Evolutionary conservation across 345 rosid species (phyloP), one percentile per base, ranked within the genome.

Genomic region (Trapa incisa): DNA sequence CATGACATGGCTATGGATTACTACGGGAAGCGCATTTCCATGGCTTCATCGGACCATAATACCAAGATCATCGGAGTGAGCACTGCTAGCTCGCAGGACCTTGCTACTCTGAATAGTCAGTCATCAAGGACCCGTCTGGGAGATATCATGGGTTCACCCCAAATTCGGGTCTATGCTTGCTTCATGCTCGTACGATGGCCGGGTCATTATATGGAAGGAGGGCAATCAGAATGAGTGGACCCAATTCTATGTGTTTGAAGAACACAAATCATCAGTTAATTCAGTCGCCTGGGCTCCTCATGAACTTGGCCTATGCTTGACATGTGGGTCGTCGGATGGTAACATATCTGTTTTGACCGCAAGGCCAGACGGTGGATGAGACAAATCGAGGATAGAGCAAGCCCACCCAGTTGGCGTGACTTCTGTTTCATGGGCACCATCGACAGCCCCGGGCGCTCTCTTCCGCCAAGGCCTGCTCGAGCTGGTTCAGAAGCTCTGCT

Each of bases 361-460:
- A 2, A 75, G 86, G 63, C 73, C 80, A 22, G 90, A 85, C 56
- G 83, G 87, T 33, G 82, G 84, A 57, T 85, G 86, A 87, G 90
- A 83, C 75, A 75, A 83, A 3, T 58, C 78, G 2, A 83, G 69
- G 82, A 85, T 85, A 53, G 84, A 83, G 47, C 80, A 81, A 78
- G 90, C 90, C 35, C 90, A 85, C 73, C 90, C 87, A 2, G 86
- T 81, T 47, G 90, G 90, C 39, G 90, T 85, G 60, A 81, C 86
- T 62, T 78, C 87, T 1, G 90, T 85, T 39, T 81, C 90, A 35
- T 85, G 90, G 90, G 87, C 90, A 56, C 87, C 90, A 6, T 73
- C 87, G 16, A 76, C 78, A 38, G 83, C 83, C 38, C 84, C 84
- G 14, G 87, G 86, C 2, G 70, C 87, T 22, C 80, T 85, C 4